Evolutionary conservation across 2,329 filamentous ascomycete species (phyloP).

Genomic region (Ceratocystis cacaofunesta): DNA sequence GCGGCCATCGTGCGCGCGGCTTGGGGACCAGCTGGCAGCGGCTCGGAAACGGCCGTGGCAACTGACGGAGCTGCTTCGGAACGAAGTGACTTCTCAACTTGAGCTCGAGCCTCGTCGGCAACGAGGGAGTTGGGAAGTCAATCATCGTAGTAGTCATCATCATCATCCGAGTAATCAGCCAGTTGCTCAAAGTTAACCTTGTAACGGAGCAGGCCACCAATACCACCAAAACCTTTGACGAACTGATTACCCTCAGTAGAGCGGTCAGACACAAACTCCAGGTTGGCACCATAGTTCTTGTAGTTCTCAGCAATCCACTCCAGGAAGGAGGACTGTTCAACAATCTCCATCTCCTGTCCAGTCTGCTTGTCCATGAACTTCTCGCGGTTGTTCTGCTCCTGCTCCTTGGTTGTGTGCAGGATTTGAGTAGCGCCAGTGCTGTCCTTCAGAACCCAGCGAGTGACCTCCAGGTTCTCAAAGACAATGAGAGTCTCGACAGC

Average conservation of each 20-base stretch:
- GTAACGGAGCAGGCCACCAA: conserved; percentile 93
- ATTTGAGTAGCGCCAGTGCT: conserved; percentile 57
- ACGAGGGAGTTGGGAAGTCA: conserved; percentile 84
- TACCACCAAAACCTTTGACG: conserved; percentile 98
- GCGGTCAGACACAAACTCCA: conserved; percentile 95
- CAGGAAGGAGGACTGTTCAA: conserved; percentile 81
- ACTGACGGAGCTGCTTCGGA: conserved; percentile 27
- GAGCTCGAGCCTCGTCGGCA: conserved; percentile 68
- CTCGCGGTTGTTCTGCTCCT: conserved; percentile 56
- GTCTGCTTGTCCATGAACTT: conserved; percentile 92
- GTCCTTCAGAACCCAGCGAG: conserved; percentile 76
- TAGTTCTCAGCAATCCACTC: conserved; percentile 99
- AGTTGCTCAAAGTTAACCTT: conserved; percentile 99
- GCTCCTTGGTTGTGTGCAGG: conserved; percentile 72
- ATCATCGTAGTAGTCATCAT: conserved; percentile 92
- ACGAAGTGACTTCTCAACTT: conserved; percentile 34
- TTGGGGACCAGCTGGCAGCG: conserved; percentile 31
- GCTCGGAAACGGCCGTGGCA: conserved; percentile 27
- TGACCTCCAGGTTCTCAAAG: conserved; percentile 93
- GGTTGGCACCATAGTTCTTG: conserved; percentile 87
- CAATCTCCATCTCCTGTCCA: conserved; percentile 91
- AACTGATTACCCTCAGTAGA: conserved; percentile 99
- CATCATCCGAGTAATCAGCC: conserved; percentile 76
- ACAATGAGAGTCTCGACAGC: conserved; percentile 91
- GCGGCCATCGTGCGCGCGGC: conserved; percentile 23